Conservation (phyloP, 176 grass and related monocot species). For the Phyllostachys edulis region DNA sequence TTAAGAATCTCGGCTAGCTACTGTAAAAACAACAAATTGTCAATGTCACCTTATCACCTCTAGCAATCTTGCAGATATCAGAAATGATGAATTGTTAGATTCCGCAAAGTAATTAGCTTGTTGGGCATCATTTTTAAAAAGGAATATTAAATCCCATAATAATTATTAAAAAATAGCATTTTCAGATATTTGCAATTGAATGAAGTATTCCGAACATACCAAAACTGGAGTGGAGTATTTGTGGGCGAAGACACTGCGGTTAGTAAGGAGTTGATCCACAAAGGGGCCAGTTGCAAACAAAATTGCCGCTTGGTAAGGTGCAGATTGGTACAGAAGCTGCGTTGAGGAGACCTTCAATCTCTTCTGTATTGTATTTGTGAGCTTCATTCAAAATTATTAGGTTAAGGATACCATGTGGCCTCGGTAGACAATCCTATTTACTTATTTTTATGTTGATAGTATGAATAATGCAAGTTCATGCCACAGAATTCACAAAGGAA, state of each 20-base stretch:
- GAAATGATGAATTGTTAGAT: constrained; percentile 17
- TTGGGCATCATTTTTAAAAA: neutral
- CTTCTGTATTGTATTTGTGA: constrained; percentile 99
- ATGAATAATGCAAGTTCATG: constrained; percentile 32
- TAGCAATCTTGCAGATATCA: neutral
- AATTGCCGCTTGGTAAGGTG: constrained; percentile 88
- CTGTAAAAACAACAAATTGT: neutral
- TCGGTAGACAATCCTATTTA: neutral
- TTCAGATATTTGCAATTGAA: constrained; percentile 27
- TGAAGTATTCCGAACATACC: constrained; percentile 54
- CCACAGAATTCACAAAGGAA: constrained; percentile 21
- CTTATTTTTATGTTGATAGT: neutral
- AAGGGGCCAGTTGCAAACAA: constrained; percentile 91
- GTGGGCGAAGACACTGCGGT: constrained; percentile 78
- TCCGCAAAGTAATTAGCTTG: constrained; percentile 31
- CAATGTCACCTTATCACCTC: neutral
- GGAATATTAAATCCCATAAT: neutral
- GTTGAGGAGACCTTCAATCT: constrained; percentile 96
- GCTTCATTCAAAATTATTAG: constrained; percentile 48
- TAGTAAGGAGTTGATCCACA: constrained; percentile 83
- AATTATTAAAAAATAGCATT: constrained; percentile 2
- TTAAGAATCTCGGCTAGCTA: constrained; percentile 3
- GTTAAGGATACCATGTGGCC: constrained; percentile 59
- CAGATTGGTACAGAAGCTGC: constrained; percentile 89
- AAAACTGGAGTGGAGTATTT: constrained; percentile 72